These are phyloP conservation scores for Hippophae tibetana DNA, from an alignment of 306 rosid species.

Conservation along the genomic window DNA sequence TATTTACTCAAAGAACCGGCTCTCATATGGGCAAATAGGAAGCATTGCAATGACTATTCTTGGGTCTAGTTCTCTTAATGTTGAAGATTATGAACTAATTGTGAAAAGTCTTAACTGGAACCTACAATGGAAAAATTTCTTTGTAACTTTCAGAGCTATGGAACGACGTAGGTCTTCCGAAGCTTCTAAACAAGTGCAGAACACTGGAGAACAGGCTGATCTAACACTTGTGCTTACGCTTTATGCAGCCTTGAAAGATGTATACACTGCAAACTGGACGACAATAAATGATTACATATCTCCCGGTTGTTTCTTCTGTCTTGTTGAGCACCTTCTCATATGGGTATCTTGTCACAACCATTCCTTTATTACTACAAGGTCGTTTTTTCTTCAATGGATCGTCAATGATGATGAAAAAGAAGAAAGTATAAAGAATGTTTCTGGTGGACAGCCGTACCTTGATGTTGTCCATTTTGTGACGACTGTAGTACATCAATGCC, in stretches of 20 bases:
- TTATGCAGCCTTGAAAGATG: constrained; percentile 26
- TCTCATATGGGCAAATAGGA: constrained; percentile 42
- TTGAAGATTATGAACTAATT: constrained; percentile 10
- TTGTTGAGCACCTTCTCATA: constrained; percentile 53
- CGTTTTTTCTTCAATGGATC: constrained; percentile 61
- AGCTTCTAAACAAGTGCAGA: neutral
- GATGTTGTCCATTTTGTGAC: constrained; percentile 15
- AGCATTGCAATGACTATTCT: constrained; percentile 31
- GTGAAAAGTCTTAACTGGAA: constrained; percentile 3
- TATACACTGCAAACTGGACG: constrained; percentile 31
- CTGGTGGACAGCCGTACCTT: neutral
- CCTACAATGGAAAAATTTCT: constrained; percentile 29
- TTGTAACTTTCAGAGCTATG: constrained; percentile 5
- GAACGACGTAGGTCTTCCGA: too few relatives aligned
- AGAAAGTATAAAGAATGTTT: too few relatives aligned
- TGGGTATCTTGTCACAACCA: constrained; percentile 24
- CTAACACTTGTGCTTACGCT: neutral
- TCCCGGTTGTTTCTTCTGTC: constrained; percentile 59
- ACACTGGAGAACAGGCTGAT: neutral
- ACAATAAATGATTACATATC: constrained; percentile 29
- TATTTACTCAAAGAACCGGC: constrained; percentile 1
- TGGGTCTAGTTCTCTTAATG: constrained; percentile 21
- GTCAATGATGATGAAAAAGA: constrained; percentile 14
- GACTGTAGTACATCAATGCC: constrained; percentile 2
- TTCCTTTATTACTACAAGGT: constrained; percentile 36